A percentile compares a stretch with the other conserved stretches of the same genome.
phyloP scores from a whole-genome alignment of 345 rosid species.

The Gossypioides kirkii region DNA sequence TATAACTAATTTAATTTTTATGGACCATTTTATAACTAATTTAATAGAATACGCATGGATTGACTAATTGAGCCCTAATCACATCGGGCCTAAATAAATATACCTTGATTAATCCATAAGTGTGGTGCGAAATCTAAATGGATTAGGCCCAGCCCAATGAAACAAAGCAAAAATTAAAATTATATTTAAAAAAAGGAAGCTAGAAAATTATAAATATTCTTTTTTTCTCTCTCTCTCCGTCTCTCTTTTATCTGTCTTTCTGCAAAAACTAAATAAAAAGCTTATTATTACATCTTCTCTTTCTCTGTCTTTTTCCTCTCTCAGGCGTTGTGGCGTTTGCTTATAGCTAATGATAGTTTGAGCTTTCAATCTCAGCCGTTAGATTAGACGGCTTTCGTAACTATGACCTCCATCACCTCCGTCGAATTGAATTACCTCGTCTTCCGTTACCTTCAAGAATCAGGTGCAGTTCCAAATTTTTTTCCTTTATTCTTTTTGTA shows the following conservation, averaged over 20 bases:
- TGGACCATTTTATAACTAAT: too few relatives aligned
- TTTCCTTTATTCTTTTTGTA: background rate
- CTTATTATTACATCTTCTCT: background rate
- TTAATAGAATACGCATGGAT: too few relatives aligned
- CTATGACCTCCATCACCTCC: constrained; percentile 71
- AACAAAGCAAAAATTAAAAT: background rate
- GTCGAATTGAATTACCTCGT: constrained; percentile 82
- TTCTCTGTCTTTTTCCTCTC: background rate
- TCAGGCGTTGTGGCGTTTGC: background rate
- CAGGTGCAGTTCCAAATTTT: constrained; percentile 38
- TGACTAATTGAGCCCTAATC: too few relatives aligned
- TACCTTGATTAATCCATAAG: too few relatives aligned
- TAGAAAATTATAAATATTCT: background rate
- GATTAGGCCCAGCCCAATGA: background rate
- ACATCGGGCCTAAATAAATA: too few relatives aligned
- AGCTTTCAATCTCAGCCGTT: background rate
- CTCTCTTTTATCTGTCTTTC: background rate
- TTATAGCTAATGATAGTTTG: background rate
- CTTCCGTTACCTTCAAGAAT: constrained; percentile 93
- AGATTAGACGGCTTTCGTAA: constrained; percentile 7
- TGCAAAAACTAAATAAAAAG: background rate
- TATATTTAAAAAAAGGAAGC: background rate
- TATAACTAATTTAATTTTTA: too few relatives aligned
- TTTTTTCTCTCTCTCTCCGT: background rate
- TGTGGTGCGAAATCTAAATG: background rate